These are phyloP conservation scores for Kwoniella dendrophila DNA, from an alignment of 768 basidiomycete genomes.

Conservation along the genomic window DNA sequence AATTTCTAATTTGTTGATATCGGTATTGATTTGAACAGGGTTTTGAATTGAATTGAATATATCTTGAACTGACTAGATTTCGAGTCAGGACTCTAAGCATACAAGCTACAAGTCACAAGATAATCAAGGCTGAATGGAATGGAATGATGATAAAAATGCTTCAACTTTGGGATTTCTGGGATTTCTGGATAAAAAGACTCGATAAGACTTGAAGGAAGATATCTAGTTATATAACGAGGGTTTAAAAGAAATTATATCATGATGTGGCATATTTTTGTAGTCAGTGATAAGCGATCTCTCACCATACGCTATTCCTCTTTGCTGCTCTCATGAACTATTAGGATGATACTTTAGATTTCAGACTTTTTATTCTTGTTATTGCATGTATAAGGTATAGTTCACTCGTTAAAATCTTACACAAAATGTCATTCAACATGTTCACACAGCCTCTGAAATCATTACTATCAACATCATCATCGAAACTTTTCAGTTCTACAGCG, in stretches of 20 bases:
- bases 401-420: neutral
- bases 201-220: neutral
- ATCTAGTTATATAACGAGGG: neutral
- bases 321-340: too few species aligned
- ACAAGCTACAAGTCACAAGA: conserved; percentile 1
- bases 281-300: too few species aligned
- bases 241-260: neutral
- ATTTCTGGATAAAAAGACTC: neutral
- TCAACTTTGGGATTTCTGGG: neutral
- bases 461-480: conserved; percentile 13
- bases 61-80: neutral
- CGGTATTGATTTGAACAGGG: neutral
- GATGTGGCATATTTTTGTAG: conserved; percentile 1
- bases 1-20: conserved; percentile 10
- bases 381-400: neutral
- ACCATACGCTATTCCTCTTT: too few species aligned
- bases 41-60: neutral
- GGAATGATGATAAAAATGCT: neutral
- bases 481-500: conserved; percentile 8
- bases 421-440: conserved; percentile 28
- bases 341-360: too few species aligned
- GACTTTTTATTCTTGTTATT: too few species aligned
- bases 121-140: neutral
- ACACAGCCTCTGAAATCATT: conserved; percentile 21
- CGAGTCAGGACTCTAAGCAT: conserved; percentile 27